Evolutionary conservation across 2,329 filamentous ascomycete species (phyloP).

Genomic region (Xenosphaeropsis pyriputrescens): DNA sequence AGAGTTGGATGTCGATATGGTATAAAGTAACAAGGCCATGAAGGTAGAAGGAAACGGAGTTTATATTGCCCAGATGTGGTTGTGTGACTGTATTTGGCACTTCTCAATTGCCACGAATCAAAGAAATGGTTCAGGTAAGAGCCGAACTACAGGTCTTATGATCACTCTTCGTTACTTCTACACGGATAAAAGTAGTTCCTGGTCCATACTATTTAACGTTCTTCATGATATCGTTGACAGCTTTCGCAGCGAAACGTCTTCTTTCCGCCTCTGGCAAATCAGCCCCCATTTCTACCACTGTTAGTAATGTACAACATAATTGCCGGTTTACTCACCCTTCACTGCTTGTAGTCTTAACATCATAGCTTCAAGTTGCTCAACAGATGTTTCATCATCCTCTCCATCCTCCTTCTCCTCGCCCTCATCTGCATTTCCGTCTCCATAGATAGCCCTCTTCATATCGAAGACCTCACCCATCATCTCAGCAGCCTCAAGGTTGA

Average conservation of each 20-base stretch:
- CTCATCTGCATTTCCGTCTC: constrained; percentile 7
- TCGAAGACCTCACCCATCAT: constrained; percentile 23
- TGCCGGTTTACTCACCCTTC: constrained; percentile 11
- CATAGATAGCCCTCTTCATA: constrained; percentile 20
- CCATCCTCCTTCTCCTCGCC: constrained; percentile 16
- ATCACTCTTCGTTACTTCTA: no score
- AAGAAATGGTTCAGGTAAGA: no score
- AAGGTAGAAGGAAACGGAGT: no score
- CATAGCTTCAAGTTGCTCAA: constrained; percentile 45
- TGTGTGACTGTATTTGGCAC: no score
- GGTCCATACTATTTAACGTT: background rate
- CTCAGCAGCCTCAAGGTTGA: constrained; percentile 17
- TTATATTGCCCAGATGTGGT: no score
- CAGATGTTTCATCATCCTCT: constrained; percentile 21
- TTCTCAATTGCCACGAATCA: no score
- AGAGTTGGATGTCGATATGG: no score
- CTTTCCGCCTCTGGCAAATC: constrained; percentile 46
- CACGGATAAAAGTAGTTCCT: no score
- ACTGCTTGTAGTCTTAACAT: constrained; percentile 50
- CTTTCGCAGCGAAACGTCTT: constrained; percentile 42
- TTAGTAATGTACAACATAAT: constrained; percentile 3
- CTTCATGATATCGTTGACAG: constrained; percentile 50
- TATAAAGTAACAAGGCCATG: no score
- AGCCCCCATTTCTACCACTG: constrained; percentile 36
- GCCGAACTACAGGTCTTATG: no score